A percentile compares a stretch with the other conserved stretches of the same genome.
These are phyloP conservation scores for Boletus hoseneyae DNA, from an alignment of 1,284 basidiomycete genomes.

Conservation along the genomic window DNA sequence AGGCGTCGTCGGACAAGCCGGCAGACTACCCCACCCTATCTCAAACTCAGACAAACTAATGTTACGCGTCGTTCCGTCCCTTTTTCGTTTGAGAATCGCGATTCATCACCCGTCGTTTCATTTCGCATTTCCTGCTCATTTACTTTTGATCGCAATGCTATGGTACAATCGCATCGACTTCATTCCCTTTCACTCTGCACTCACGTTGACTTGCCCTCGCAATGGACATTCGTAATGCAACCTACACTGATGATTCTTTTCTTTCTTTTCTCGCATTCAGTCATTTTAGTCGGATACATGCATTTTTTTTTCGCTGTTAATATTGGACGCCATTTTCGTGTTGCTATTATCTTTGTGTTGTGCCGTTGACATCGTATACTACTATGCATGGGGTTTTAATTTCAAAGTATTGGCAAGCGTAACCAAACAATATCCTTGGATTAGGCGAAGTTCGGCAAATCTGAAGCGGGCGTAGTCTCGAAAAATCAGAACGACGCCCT, in stretches of 20 bases:
- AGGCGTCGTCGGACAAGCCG: conserved; percentile 25
- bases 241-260: conserved; percentile 25
- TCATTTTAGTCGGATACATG: conserved; percentile 26
- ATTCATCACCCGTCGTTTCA: conserved; percentile 6
- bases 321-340: conserved; percentile 25
- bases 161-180: conserved; percentile 36
- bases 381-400: background rate
- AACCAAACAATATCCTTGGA: conserved; percentile 26
- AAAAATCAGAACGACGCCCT: conserved; percentile 19
- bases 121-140: conserved; percentile 10
- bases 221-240: conserved; percentile 41
- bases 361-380: conserved; percentile 3
- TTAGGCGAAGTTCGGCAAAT: background rate
- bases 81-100: conserved; percentile 10
- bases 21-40: conserved; percentile 33
- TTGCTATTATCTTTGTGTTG: conserved; percentile 13
- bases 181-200: conserved; percentile 28
- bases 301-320: conserved; percentile 29
- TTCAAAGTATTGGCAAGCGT: conserved; percentile 17
- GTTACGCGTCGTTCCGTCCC: background rate
- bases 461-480: background rate
- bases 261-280: conserved; percentile 15
- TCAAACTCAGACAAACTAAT: conserved; percentile 21
- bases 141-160: conserved; percentile 36
- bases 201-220: conserved; percentile 31